Conservation (phyloP, 306 rosid species). For the Parietaria judaica region DNA sequence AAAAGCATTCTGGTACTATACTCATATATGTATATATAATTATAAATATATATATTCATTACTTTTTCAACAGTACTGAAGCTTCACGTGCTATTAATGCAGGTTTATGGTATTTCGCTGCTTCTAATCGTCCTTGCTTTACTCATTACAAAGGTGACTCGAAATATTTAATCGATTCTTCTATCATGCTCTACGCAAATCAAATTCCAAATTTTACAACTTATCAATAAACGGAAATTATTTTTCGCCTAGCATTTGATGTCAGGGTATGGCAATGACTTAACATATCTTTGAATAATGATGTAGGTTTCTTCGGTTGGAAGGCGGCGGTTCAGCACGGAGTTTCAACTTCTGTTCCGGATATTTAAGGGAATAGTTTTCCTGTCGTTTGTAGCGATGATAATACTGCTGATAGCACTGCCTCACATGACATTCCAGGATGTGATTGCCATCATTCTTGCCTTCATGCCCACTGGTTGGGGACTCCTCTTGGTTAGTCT, state of each 20-base stretch:
- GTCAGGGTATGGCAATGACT: too few species aligned
- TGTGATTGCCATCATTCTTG: constrained; percentile 64
- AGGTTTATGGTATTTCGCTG: constrained; percentile 90
- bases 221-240: too few species aligned
- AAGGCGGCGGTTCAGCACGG: constrained; percentile 75
- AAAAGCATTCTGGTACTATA: constrained; percentile 55
- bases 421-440: constrained; percentile 60
- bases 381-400: constrained; percentile 43
- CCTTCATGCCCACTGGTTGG: constrained; percentile 97
- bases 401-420: constrained; percentile 54
- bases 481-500: constrained; percentile 84
- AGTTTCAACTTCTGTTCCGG: constrained; percentile 75
- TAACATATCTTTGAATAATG: background rate
- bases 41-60: too few species aligned
- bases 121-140: constrained; percentile 58
- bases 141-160: constrained; percentile 62
- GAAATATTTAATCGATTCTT: too few species aligned
- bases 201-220: too few species aligned
- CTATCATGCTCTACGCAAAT: too few species aligned
- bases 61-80: too few species aligned
- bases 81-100: constrained; percentile 5
- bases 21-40: too few species aligned
- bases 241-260: too few species aligned
- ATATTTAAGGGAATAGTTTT: constrained; percentile 56
- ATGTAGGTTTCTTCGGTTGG: constrained; percentile 73